A percentile compares a stretch with the other conserved stretches of the same genome.
These are phyloP conservation scores for Daldinia sp. DNA, from an alignment of 2,329 filamentous ascomycete species.

Conservation along the genomic window DNA sequence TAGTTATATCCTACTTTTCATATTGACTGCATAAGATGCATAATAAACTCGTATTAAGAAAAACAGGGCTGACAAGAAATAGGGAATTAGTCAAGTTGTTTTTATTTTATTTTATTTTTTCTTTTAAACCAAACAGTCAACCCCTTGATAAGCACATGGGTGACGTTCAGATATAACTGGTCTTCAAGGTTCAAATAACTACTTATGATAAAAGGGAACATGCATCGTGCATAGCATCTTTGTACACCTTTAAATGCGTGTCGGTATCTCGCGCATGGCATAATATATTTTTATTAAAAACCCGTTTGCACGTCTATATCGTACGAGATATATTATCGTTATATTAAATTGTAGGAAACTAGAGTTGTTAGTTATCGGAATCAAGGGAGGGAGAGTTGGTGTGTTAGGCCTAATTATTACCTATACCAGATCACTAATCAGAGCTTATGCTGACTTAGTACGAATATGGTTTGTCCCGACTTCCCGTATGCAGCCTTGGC, in stretches of 20 bases:
- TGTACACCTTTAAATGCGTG: not conserved
- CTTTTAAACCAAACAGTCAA: not conserved
- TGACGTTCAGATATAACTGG: not conserved
- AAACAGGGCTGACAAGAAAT: not conserved
- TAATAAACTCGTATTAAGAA: not conserved
- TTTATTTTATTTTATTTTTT: not conserved
- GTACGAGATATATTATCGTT: not conserved
- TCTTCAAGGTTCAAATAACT: not conserved
- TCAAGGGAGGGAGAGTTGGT: not conserved
- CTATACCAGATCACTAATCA: not conserved
- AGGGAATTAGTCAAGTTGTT: not conserved
- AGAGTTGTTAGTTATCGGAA: not conserved
- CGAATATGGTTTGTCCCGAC: not conserved
- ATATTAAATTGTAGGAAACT: not conserved
- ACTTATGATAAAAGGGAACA: not conserved
- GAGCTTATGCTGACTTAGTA: not conserved
- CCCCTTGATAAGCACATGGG: not conserved
- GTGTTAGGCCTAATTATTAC: not conserved
- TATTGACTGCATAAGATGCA: too few relatives aligned
- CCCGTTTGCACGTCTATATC: not conserved
- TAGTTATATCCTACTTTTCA: not conserved
- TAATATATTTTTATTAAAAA: not conserved
- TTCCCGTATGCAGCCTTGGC: not conserved
- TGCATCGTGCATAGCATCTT: not conserved
- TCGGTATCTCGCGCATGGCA: not conserved